phyloP scores from a whole-genome alignment of 441 rosid species.

The Gossypium aridum region DNA sequence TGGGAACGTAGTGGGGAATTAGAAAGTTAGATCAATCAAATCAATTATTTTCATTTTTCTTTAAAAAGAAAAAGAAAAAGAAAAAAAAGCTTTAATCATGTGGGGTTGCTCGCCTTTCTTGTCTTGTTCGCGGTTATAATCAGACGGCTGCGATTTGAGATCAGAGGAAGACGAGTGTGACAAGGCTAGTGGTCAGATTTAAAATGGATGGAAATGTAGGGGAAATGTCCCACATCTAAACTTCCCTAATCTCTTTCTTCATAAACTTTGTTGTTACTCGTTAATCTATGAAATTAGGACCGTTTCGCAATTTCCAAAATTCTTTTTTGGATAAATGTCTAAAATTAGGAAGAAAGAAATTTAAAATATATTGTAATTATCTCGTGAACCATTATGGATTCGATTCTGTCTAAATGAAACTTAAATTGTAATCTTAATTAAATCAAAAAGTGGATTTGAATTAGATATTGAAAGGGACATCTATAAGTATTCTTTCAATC shows the following conservation, averaged over 20 bases:
- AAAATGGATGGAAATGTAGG: not conserved
- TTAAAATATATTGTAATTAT: no score
- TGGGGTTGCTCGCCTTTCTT: not conserved
- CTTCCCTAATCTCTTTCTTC: not conserved
- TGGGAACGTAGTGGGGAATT: constrained; percentile 1
- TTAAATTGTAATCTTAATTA: no score
- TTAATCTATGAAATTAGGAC: not conserved
- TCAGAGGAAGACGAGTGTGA: not conserved
- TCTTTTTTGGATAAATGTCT: not conserved
- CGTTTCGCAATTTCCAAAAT: not conserved
- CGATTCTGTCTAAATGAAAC: no score
- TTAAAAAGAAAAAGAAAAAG: not conserved
- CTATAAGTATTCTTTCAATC: no score
- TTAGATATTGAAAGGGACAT: no score
- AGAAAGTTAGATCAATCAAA: constrained; percentile 7
- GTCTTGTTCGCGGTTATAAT: not conserved
- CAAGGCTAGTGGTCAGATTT: not conserved
- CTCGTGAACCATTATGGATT: no score
- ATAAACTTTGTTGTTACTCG: not conserved
- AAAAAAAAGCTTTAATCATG: not conserved
- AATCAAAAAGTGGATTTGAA: no score
- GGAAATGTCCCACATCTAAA: constrained; percentile 25
- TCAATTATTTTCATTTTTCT: not conserved
- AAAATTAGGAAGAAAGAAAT: not conserved
- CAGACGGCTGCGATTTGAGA: constrained; percentile 22